Evolutionary conservation across 129 eudicot genomes (phyloP).

Genomic region (Mikania micrantha): DNA sequence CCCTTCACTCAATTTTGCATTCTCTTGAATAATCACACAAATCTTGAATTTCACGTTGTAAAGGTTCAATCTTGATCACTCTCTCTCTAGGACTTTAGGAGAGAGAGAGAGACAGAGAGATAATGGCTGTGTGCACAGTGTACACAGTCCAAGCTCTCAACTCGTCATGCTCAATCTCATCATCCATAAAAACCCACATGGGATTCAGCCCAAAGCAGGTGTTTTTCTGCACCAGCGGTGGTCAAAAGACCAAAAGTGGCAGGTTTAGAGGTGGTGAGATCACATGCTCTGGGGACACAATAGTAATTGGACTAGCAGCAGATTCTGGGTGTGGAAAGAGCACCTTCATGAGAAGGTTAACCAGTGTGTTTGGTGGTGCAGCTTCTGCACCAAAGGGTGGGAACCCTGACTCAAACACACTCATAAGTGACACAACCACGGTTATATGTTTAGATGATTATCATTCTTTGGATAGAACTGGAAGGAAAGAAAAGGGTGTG

Average conservation of each 20-base stretch:
- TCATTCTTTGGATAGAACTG: constrained; percentile 84
- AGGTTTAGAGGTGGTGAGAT: constrained; percentile 18
- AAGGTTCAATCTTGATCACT: constrained; percentile 12
- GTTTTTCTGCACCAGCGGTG: constrained; percentile 29
- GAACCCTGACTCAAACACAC: constrained; percentile 92
- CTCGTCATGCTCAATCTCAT: constrained; percentile 58
- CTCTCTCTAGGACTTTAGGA: constrained; percentile 26
- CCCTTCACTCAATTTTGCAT: constrained; percentile 15
- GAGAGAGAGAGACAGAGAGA: too few relatives aligned
- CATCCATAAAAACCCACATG: constrained; percentile 54
- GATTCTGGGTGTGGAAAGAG: constrained; percentile 94
- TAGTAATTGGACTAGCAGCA: constrained; percentile 86
- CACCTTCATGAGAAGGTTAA: constrained; percentile 88
- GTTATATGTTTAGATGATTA: constrained; percentile 88
- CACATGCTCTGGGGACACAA: constrained; percentile 59
- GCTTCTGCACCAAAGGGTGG: constrained; percentile 94
- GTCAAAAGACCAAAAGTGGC: constrained; percentile 19
- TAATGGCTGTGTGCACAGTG: constrained; percentile 59
- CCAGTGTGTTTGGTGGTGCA: constrained; percentile 94
- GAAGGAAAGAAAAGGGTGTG: constrained; percentile 85
- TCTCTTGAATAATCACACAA: constrained; percentile 9
- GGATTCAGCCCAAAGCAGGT: constrained; percentile 67
- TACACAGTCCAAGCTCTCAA: constrained; percentile 53
- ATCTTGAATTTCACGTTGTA: constrained; percentile 18
- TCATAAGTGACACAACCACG: constrained; percentile 81